These are phyloP conservation scores for Vicia sativa DNA, from an alignment of 306 rosid species.

Conservation along the genomic window DNA sequence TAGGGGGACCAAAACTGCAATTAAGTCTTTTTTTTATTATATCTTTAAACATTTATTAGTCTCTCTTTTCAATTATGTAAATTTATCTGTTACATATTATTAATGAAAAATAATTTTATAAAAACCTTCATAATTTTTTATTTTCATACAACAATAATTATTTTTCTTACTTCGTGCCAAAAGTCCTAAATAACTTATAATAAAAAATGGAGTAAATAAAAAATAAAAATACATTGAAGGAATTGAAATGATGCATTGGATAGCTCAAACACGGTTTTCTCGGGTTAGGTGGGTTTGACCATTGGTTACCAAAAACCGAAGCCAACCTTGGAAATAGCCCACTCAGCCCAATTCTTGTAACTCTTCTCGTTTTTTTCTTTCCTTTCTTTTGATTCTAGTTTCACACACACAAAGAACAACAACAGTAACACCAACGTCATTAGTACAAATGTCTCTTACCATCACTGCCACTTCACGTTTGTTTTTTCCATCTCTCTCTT, in stretches of 20 bases:
- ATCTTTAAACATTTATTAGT: no score
- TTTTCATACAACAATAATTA: no score
- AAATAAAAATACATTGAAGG: no score
- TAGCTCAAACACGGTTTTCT: slow-evolving; percentile 79
- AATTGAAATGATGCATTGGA: slow-evolving; percentile 51
- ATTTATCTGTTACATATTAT: no score
- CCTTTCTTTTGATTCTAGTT: neutral
- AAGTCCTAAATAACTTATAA: no score
- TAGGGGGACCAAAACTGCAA: no score
- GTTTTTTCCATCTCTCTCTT: neutral
- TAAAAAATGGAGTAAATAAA: no score
- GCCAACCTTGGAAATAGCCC: slow-evolving; percentile 53
- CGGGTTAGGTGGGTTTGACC: slow-evolving; percentile 88
- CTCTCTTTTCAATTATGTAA: no score
- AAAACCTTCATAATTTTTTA: no score
- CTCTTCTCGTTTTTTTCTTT: neutral
- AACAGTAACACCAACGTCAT: slow-evolving; percentile 6
- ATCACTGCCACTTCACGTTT: slow-evolving; percentile 35
- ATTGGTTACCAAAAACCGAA: slow-evolving; percentile 57
- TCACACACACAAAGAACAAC: neutral
- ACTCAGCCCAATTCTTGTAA: neutral
- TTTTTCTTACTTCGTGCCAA: no score
- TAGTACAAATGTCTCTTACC: slow-evolving; percentile 35
- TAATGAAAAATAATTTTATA: no score
- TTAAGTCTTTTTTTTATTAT: no score